phyloP scores from a whole-genome alignment of 1,284 basidiomycete genomes.

The Apiotrichum akiyoshidainum region DNA sequence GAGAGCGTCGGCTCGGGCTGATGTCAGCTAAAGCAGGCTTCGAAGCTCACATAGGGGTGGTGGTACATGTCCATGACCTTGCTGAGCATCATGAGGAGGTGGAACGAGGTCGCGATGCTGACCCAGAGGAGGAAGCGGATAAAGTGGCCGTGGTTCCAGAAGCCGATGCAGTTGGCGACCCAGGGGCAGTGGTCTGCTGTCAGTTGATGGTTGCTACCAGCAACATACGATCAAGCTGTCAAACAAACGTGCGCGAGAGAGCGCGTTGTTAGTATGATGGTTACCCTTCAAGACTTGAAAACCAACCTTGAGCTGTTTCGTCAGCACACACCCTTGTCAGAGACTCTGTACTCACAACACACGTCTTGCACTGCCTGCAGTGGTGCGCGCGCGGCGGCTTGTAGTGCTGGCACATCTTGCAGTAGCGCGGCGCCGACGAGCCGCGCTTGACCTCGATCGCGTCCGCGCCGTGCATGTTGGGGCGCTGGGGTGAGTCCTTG shows the following conservation, averaged over 20 bases:
- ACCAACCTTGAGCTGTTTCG: conserved; percentile 58
- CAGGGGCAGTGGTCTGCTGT: conserved; percentile 75
- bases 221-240: conserved; percentile 37
- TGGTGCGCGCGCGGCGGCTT: conserved; percentile 70
- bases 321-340: background rate
- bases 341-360: conserved; percentile 26
- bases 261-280: background rate
- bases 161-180: conserved; percentile 62
- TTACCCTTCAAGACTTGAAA: conserved; percentile 16
- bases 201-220: conserved; percentile 6
- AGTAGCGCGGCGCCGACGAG: conserved; percentile 73
- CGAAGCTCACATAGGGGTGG: conserved; percentile 33
- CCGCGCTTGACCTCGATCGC: conserved; percentile 83
- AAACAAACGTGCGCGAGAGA: background rate
- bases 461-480: conserved; percentile 64
- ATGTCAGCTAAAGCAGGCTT: conserved; percentile 1
- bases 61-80: conserved; percentile 60
- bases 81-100: conserved; percentile 69
- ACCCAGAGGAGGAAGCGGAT: conserved; percentile 89
- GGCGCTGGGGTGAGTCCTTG: conserved; percentile 56
- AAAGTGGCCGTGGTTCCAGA: conserved; percentile 85
- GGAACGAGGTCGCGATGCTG: conserved; percentile 69
- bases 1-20: conserved; percentile 66
- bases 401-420: conserved; percentile 63
- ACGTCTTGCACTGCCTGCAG: conserved; percentile 79